Evolutionary conservation across 1,284 basidiomycete genomes (phyloP), one percentile per base, ranked within the genome.

Genomic region (Veloporphyrellus conicus): DNA sequence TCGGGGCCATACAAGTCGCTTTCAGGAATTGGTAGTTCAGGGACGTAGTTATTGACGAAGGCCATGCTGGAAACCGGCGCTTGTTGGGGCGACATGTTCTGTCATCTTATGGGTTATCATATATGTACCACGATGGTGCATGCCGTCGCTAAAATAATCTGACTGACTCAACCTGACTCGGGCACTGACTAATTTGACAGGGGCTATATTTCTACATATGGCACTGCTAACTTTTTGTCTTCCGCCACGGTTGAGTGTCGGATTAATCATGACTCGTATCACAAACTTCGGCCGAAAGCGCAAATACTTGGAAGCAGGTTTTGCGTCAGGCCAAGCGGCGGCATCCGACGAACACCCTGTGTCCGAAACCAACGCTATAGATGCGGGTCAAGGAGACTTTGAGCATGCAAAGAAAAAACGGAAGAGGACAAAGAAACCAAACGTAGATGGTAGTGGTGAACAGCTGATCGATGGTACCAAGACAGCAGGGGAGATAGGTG

Each of bases 271-370:
- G 87, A 88, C 87, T 9, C 77, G 87, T 43, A 72, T 82, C 51
- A 87, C 85, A 9, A 81, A 80, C 56, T 74, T 87, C 60, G 83
- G 81, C 15, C 73, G 76, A 43, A 90, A 90, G 63, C 73, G 86
- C 43, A 82, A 79, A 8, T 79, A 85, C 56, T 56, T 88, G n/a
- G 72, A 87, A 53, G 81, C 85, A 18, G 80, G 77, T 0, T 78
- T 84, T 52, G 53, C 52, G 29, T 50, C 53, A 12, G 53, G 55
- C n/a, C 23, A 19, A 10, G n/a, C 52, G 29, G 45, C 43, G n/a
- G 37, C 48, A 25, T 39, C 43, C 32, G 44, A 38, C 15, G 46
- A 48, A 43, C 45, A 29, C n/a, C 34, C 23, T 34, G 19, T 19
- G n/a, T 22, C 43, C 11, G 50, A 47, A 22, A 36, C n/a, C 32